phyloP scores from a whole-genome alignment of 2,329 filamentous ascomycete species.

The Herpotrichia juniperi region DNA sequence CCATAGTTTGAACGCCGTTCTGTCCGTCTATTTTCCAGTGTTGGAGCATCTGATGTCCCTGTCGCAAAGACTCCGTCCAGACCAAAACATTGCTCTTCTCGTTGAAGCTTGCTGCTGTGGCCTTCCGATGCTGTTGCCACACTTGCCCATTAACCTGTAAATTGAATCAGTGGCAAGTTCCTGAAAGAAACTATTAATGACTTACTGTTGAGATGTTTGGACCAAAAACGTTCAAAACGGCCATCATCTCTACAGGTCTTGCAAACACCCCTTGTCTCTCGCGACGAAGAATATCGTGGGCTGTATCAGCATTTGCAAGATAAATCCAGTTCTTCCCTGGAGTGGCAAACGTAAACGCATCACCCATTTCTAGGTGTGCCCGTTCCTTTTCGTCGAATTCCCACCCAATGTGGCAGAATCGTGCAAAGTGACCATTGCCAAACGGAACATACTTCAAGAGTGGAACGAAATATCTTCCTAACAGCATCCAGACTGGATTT shows the following conservation, averaged over 20 bases:
- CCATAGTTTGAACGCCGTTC: conserved; percentile 12
- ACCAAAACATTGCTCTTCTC: conserved; percentile 18
- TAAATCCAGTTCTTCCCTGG: conserved; percentile 28
- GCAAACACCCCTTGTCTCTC: conserved; percentile 23
- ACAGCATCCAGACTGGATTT: conserved; percentile 27
- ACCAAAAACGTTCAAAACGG: conserved; percentile 37
- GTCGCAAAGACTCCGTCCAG: conserved; percentile 52
- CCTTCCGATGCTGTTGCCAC: conserved; percentile 17
- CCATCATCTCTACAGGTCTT: conserved; percentile 26
- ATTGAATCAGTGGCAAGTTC: background rate
- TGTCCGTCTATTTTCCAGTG: conserved; percentile 26
- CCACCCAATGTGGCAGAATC: conserved; percentile 25
- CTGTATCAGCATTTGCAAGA: conserved; percentile 16
- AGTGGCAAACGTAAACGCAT: conserved; percentile 22
- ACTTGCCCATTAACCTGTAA: conserved; percentile 44
- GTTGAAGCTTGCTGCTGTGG: conserved; percentile 14
- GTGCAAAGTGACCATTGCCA: conserved; percentile 17
- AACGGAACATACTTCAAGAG: conserved; percentile 19
- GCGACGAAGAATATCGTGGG: conserved; percentile 16
- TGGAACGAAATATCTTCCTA: conserved; percentile 9
- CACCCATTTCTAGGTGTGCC: conserved; percentile 21
- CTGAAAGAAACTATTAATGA: conserved; percentile 1
- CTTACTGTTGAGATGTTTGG: conserved; percentile 37
- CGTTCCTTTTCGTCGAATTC: conserved; percentile 23
- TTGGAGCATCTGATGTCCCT: conserved; percentile 50